Evolutionary conservation across 768 basidiomycete species (phyloP), one percentile per base, ranked within the genome.

Genomic region (Leccinum rimulosum): DNA sequence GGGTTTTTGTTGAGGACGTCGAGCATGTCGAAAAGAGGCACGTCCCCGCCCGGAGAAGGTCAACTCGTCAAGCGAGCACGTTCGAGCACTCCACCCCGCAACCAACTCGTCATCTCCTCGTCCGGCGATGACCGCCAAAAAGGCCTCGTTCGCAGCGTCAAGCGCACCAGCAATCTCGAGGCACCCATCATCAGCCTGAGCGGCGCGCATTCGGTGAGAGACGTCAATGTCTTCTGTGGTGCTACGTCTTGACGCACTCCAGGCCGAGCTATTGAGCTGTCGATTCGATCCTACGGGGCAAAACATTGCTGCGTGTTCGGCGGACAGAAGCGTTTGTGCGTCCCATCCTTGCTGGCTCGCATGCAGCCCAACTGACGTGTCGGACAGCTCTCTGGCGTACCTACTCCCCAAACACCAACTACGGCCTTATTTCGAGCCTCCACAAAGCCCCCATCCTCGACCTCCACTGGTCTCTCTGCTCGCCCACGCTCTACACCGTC

Each of bases 231-330:
- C 4, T 6, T 11, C 25, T 66, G 12, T 14, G 19, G 10, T 8
- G 6, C 50, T 59, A n/a, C 17, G 56, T 33, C 27, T 28, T 28
- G 11, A 50, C 27, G 6, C n/a, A 33, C 33, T 11, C 45, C 52
- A 90, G 88, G 87, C 80, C 8, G 97, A 99, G 77, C 92, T 98
- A 61, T 63, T 95, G 62, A 91, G 91, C 64, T 93, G 94, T 77
- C 83, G 93, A 65, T 98, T 98, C 70, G 93, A 96, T 68, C 93
- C 95, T 14, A 89, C 89, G 3, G 97, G 97, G 4, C 89, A 95
- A 72, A 92, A 91, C 64, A 86, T 98, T 58, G 97, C 96, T 43
- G 94, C 94, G 9, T 93, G 89, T 69, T 95, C 93, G 14, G 83
- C 89, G 2, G 96, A 99, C 75, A 80, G 92, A 67, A 87, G 87